Base-by-base conservation (phyloP, 2,329 filamentous ascomycete genomes). In the Beauveria sp. region DNA sequence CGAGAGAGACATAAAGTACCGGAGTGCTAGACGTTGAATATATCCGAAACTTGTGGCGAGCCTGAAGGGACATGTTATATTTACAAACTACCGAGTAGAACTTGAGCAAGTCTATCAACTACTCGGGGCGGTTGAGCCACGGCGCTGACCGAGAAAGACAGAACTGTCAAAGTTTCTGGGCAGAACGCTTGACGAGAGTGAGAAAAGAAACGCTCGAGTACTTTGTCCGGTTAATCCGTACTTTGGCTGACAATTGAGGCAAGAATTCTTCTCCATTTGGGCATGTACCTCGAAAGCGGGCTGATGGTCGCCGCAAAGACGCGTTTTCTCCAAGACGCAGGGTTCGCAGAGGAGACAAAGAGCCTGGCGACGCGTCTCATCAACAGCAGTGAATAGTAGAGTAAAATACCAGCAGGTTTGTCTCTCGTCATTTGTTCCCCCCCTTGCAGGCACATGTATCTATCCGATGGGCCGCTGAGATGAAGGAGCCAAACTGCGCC, bases 231-330 rank as follows among this genome's bases (percentile, higher is more conserved):
- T 24, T 24, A 24, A n/a, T 3, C 43, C 57, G 22, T 38, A 12
- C 34, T 38, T 31, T 14, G 57, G 49, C 57, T 52, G 48, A 60
- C 38, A 52, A 24, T 52, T 60, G 46, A 60, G 48, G 50, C 42
- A 48, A 54, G 58, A 10, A 5, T n/a, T 46, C 24, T 20, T 22
- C 22, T 46, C 24, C 9, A 55, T 56, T 22, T 16, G 18, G 42
- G 40, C 53, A 56, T 45, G 42, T 45, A 56, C 55, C 45, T 58
- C 54, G 55, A 58, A 42, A 26, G 45, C 28, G 26, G 28, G 54
- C 54, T 57, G 54, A 48, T 31, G 42, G 46, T 54, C 24, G 46
- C 34, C 45, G 28, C 12, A n/a, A 28, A 20, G 31, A 40, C 55
- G 55, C 55, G 56, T 54, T 26, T 34, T 22, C n/a, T 10, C 48